Evolutionary conservation across 2,329 filamentous ascomycete genomes (phyloP).

Genomic region (Fusarium abutilonis): DNA sequence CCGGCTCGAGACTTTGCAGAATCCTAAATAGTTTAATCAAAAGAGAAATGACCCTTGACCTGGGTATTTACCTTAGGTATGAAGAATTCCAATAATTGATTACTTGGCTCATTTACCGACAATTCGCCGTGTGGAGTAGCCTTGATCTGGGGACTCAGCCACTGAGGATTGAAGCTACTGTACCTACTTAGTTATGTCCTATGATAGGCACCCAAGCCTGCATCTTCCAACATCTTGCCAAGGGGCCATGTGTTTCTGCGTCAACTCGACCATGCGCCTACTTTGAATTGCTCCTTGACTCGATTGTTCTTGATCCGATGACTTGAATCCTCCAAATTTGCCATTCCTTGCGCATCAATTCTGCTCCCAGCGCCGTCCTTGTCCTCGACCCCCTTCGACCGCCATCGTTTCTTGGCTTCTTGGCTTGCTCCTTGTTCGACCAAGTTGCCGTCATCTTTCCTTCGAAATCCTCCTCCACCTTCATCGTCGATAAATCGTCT

Average conservation of each 20-base stretch:
- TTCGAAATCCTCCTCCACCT: constrained; percentile 23
- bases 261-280: constrained; percentile 42
- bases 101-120: constrained; percentile 37
- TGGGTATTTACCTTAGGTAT: no score
- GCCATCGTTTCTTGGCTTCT: constrained; percentile 30
- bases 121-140: constrained; percentile 38
- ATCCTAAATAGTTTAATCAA: no score
- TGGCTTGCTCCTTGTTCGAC: constrained; percentile 33
- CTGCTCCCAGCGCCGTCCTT: constrained; percentile 13
- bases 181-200: no score
- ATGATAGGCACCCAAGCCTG: constrained; percentile 34
- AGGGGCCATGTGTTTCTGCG: constrained; percentile 44
- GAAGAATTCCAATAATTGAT: no score
- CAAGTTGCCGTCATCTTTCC: constrained; percentile 35
- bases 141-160: constrained; percentile 40
- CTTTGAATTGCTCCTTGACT: constrained; percentile 39
- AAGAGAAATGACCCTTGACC: no score
- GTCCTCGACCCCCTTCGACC: constrained; percentile 28
- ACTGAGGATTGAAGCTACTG: constrained; percentile 31
- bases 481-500: constrained; percentile 11
- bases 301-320: constrained; percentile 40
- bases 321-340: constrained; percentile 37
- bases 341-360: constrained; percentile 37
- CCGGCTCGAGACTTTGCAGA: no score
- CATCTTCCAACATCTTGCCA: constrained; percentile 41